Conservation (phyloP, 768 basidiomycete species). For the Serendipita sp. region DNA sequence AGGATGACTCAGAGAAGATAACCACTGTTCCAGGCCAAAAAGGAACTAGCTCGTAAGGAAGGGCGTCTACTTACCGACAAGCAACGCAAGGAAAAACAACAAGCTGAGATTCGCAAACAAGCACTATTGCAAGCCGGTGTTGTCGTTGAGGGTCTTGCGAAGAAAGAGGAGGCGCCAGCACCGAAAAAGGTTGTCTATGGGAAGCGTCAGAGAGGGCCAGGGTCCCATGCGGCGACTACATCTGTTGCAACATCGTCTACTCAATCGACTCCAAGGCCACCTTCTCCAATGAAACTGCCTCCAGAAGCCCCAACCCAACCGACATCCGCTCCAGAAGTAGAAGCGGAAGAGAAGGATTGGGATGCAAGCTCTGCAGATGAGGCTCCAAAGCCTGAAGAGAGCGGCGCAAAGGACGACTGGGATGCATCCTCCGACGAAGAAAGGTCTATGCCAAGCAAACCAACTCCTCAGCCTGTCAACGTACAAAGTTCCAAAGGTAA, state of each 20-base stretch:
- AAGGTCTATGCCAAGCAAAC: slow-evolving; percentile 19
- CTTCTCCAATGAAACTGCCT: slow-evolving; percentile 20
- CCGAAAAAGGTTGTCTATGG: slow-evolving; percentile 72
- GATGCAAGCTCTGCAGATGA: slow-evolving; percentile 20
- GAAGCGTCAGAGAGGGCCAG: slow-evolving; percentile 54
- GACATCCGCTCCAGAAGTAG: slow-evolving; percentile 10
- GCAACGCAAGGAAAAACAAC: slow-evolving; percentile 85
- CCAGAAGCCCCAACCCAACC: slow-evolving; percentile 24
- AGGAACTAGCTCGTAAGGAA: slow-evolving; percentile 83
- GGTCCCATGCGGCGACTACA: slow-evolving; percentile 7
- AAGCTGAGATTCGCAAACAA: slow-evolving; percentile 78
- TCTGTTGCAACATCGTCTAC: slow-evolving; percentile 40
- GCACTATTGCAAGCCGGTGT: slow-evolving; percentile 82
- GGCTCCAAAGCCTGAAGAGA: slow-evolving; percentile 18
- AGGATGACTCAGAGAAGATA: too few species aligned
- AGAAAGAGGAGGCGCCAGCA: slow-evolving; percentile 28
- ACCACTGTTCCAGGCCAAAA: slow-evolving; percentile 49
- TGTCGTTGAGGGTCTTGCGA: slow-evolving; percentile 77
- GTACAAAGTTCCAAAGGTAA: slow-evolving; percentile 12
- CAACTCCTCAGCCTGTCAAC: background rate
- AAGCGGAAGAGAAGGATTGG: slow-evolving; percentile 21
- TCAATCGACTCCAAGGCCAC: slow-evolving; percentile 11
- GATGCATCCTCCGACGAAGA: slow-evolving; percentile 48
- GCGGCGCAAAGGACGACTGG: slow-evolving; percentile 33
- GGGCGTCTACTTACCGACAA: slow-evolving; percentile 92